Percentiles rank a stretch among this genome's conserved stretches.
These are phyloP conservation scores for Neocucurbitaria cava DNA, from an alignment of 2,329 filamentous ascomycete species.

Conservation along the genomic window DNA sequence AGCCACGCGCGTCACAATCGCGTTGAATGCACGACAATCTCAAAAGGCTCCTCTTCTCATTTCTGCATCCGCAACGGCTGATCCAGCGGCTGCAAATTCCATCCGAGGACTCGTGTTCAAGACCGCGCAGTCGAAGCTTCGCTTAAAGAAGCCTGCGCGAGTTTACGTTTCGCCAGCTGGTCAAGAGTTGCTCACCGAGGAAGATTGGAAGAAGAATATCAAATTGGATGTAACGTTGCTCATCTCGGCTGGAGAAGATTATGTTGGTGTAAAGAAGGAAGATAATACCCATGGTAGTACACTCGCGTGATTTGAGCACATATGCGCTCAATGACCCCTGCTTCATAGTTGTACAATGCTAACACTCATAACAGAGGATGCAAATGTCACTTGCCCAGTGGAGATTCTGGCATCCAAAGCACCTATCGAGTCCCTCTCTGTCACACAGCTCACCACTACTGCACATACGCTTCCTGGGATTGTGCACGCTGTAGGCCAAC, in stretches of 20 bases:
- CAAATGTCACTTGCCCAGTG: conserved; percentile 25
- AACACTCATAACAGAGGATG: conserved; percentile 18
- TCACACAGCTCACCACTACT: conserved; percentile 41
- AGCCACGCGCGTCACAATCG: conserved; percentile 39
- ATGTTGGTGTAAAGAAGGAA: conserved; percentile 37
- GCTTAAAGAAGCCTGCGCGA: conserved; percentile 36
- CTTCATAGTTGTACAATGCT: neutral
- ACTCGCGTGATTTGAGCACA: conserved; percentile 22
- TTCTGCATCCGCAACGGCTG: conserved; percentile 19
- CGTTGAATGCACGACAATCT: conserved; percentile 41
- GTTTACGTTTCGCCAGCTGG: conserved; percentile 36
- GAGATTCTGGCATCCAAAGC: conserved; percentile 35
- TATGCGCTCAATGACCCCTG: conserved; percentile 27
- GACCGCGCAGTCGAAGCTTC: conserved; percentile 38
- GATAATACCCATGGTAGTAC: conserved; percentile 20
- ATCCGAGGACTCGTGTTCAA: conserved; percentile 36
- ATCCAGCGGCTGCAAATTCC: conserved; percentile 25
- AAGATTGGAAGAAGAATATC: conserved; percentile 34
- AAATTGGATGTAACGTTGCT: conserved; percentile 38
- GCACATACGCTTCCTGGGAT: conserved; percentile 45
- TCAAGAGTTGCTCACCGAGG: conserved; percentile 33
- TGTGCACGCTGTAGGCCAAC: conserved; percentile 43
- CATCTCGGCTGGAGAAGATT: conserved; percentile 42
- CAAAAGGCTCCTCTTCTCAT: conserved; percentile 37
- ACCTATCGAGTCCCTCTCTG: conserved; percentile 36